Base-by-base conservation (phyloP, 768 basidiomycete genomes). In the Myochromella boudieri region DNA sequence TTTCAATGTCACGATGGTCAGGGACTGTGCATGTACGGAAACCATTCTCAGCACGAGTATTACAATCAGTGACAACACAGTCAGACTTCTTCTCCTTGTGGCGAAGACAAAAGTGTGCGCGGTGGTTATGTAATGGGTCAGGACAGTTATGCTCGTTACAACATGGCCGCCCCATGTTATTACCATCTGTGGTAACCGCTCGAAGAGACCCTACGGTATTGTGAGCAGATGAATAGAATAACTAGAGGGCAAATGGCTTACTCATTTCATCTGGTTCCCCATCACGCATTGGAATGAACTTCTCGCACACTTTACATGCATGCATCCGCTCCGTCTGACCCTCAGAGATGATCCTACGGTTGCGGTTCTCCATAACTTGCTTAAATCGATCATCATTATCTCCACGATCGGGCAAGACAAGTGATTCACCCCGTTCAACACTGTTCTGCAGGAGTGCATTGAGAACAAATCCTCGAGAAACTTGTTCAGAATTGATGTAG, bases 1-100 rank as follows among this genome's bases (percentile, higher is more conserved):
- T 20, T 47, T 67, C 63, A 6, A 59, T 38, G 9, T 24, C 25
- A n/a, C 51, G 57, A 45, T 69, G 67, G 3, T 52, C 53, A 22
- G 29, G 29, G 9, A 8, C 9, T 8, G 29, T 8, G n/a, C 29
- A 31, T n/a, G 29, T 31, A 8, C n/a, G 29, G n/a, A 31, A 31
- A 8, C 29, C 29, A 31, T 8, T n/a, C 8, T 31, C 29, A 31
- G 29, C 29, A 31, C 29, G 29, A 8, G 29, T n/a, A 8, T n/a
- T 31, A 31, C 29, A 31, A n/a, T 31, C 29, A 31, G 8, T 8
- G n/a, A 31, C 8, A 8, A 31, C 29, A 31, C 29, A 31, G 29
- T 8, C n/a, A n/a, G 29, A 5, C n/a, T 18, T 20, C 22, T 39
- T 18, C 6, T 18, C 12, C 7, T 39, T 8, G 22, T 39, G 37